These are phyloP conservation scores for Rosa multiflora DNA, from an alignment of 306 rosid species.

Conservation along the genomic window DNA sequence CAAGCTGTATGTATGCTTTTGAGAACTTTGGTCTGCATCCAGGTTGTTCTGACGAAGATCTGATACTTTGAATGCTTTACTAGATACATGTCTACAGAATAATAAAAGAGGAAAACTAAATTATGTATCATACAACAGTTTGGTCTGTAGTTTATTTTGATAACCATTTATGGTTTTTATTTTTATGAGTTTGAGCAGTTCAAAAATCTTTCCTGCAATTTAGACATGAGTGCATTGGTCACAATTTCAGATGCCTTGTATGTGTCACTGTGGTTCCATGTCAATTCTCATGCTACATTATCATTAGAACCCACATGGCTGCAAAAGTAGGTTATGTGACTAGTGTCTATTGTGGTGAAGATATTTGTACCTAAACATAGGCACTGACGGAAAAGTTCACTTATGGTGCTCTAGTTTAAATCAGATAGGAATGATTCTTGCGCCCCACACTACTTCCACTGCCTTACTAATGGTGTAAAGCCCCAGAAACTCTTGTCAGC, in stretches of 20 bases:
- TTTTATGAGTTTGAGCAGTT: constrained; percentile 16
- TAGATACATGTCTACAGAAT: not conserved
- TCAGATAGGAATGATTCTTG: no score
- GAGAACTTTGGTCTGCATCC: constrained; percentile 30
- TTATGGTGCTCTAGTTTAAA: no score
- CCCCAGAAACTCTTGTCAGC: no score
- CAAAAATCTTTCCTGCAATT: not conserved
- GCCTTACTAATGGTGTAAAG: no score
- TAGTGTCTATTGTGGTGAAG: no score
- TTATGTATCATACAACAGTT: constrained; percentile 15
- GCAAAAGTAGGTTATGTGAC: no score
- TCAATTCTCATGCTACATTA: not conserved
- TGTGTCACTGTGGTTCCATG: not conserved
- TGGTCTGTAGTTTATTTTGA: constrained; percentile 26
- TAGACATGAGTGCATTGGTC: not conserved
- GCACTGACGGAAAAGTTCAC: no score
- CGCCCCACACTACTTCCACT: no score
- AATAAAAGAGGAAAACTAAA: not conserved
- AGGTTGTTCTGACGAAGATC: constrained; percentile 33
- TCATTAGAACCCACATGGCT: not conserved
- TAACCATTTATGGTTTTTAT: constrained; percentile 4
- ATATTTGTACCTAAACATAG: no score
- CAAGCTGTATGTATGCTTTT: constrained; percentile 27
- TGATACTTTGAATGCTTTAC: constrained; percentile 17
- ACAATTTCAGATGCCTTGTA: not conserved